phyloP scores from a whole-genome alignment of 129 eudicot species.

The Flaveria ramosissima region DNA sequence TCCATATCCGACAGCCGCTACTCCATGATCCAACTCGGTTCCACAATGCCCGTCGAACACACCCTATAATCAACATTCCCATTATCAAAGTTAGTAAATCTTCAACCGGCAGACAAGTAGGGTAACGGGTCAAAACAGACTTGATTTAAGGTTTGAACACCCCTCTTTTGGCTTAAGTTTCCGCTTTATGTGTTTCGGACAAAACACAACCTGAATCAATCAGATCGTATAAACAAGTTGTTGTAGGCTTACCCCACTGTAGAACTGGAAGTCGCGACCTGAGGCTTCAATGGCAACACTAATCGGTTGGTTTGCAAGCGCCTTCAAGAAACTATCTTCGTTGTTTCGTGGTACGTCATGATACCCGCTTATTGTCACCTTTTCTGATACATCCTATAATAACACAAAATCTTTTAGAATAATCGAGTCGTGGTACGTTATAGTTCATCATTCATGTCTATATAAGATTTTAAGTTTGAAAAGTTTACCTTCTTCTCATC shows the following conservation, averaged over 20 bases:
- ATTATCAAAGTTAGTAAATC: slow-evolving; percentile 7
- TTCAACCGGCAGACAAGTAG: not conserved
- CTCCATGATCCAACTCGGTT: slow-evolving; percentile 76
- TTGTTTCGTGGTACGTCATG: slow-evolving; percentile 77
- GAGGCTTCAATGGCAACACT: slow-evolving; percentile 94
- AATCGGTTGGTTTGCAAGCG: slow-evolving; percentile 89
- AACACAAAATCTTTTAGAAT: slow-evolving; percentile 7
- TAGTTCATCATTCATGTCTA: not conserved
- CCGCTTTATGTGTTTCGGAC: not conserved
- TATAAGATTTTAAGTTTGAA: not conserved
- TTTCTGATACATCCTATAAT: slow-evolving; percentile 60
- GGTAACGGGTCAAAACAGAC: not conserved
- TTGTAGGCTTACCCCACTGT: slow-evolving; percentile 70
- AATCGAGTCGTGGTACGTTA: slow-evolving; percentile 3
- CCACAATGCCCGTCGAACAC: slow-evolving; percentile 86
- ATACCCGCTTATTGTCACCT: slow-evolving; percentile 75
- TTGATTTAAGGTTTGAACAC: not conserved
- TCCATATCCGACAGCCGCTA: slow-evolving; percentile 88
- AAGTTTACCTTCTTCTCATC: slow-evolving; percentile 62
- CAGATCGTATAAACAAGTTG: not conserved
- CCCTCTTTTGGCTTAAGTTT: not conserved
- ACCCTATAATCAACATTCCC: slow-evolving; percentile 51
- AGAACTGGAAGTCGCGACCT: slow-evolving; percentile 87
- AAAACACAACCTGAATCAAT: not conserved
- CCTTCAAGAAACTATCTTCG: slow-evolving; percentile 79